phyloP scores from a whole-genome alignment of 805 yeast species.

The Wickerhamiella australiensis region DNA sequence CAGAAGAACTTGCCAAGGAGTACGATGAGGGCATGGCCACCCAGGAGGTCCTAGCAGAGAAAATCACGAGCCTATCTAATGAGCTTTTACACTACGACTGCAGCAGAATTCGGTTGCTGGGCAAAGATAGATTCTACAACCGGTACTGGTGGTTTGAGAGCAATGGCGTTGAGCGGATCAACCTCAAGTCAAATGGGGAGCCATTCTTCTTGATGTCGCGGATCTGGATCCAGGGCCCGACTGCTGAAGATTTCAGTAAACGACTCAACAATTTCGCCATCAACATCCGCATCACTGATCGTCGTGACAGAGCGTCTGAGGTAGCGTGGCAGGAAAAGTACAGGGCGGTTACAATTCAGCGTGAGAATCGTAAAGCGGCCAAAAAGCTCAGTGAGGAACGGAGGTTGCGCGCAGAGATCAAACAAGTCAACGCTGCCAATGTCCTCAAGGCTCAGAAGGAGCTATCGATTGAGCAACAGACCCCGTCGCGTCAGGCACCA shows the following conservation, averaged over 20 bases:
- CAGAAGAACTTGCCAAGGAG: constrained; percentile 21
- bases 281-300: constrained; percentile 11
- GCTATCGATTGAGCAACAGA: neutral
- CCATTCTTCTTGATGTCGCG: constrained; percentile 49
- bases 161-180: constrained; percentile 44
- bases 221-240: constrained; percentile 88
- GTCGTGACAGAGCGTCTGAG: constrained; percentile 4
- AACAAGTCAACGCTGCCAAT: neutral
- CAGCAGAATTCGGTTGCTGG: constrained; percentile 64
- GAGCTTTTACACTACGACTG: constrained; percentile 44
- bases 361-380: neutral
- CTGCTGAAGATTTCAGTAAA: constrained; percentile 34
- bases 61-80: constrained; percentile 45
- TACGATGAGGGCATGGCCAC: constrained; percentile 24
- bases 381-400: neutral
- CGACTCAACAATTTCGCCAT: constrained; percentile 25
- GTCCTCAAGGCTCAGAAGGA: neutral
- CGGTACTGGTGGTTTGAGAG: constrained; percentile 93
- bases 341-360: constrained; percentile 10
- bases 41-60: constrained; percentile 37
- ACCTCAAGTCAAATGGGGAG: neutral
- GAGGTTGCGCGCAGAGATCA: neutral
- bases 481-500: neutral
- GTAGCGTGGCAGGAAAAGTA: constrained; percentile 12
- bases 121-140: constrained; percentile 73